These are phyloP conservation scores for Graphium sp. DNA, from an alignment of 2,329 filamentous ascomycete genomes.

Conservation along the genomic window DNA sequence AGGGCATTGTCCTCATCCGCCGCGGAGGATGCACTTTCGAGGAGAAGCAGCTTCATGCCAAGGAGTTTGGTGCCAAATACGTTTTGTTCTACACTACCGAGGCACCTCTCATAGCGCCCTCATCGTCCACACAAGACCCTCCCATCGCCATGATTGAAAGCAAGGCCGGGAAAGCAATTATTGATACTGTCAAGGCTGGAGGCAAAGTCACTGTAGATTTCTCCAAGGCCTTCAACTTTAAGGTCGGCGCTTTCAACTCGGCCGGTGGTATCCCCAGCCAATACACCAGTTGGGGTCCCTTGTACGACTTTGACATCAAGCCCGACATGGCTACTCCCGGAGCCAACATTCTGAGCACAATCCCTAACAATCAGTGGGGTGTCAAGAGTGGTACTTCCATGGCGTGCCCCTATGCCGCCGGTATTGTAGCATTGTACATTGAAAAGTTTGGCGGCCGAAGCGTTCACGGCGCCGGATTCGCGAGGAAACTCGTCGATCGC, in stretches of 20 bases:
- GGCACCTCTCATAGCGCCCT: conserved; percentile 6
- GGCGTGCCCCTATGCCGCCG: conserved; percentile 35
- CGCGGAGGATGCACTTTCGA: conserved; percentile 15
- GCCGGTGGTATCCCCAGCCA: conserved; percentile 21
- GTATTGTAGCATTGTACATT: conserved; percentile 28
- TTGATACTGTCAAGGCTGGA: conserved; percentile 10
- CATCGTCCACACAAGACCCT: conserved; percentile 7
- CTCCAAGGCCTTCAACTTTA: conserved; percentile 10
- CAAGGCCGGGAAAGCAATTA: conserved; percentile 10
- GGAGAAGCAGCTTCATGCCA: conserved; percentile 12
- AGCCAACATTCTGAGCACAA: conserved; percentile 30
- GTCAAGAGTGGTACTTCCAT: conserved; percentile 37
- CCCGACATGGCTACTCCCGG: conserved; percentile 32
- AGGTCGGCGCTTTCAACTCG: too few species aligned
- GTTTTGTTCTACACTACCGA: conserved; percentile 15
- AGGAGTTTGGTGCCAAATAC: conserved; percentile 11
- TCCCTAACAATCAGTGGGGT: conserved; percentile 22
- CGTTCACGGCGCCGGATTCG: conserved; percentile 13
- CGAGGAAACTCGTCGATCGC: conserved; percentile 3
- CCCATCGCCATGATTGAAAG: conserved; percentile 17
- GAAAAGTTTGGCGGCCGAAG: conserved; percentile 21
- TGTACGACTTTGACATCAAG: conserved; percentile 31
- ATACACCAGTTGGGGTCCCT: conserved; percentile 34
- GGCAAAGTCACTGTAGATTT: conserved; percentile 22
- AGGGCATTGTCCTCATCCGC: conserved; percentile 11